Evolutionary conservation across 2,329 filamentous ascomycete species (phyloP), one percentile per base, ranked within the genome.

Genomic region (Fusarium nematophilum): DNA sequence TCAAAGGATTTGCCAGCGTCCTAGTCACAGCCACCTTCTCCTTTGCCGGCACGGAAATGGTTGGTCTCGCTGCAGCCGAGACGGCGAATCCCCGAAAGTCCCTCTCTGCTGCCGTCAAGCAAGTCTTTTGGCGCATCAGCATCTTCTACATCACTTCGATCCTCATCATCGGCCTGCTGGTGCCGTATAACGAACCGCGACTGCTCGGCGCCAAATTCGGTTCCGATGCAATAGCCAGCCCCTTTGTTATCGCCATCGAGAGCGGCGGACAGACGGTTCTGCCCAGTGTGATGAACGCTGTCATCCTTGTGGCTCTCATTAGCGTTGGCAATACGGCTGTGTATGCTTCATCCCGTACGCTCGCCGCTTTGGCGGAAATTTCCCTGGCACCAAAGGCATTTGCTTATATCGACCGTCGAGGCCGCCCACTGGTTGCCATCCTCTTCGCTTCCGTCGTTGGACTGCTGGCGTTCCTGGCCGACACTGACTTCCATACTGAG

Each of bases 51-150:
- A 92, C 89, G 1, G 90, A 92, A 72, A 80, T 91, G 11, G 88
- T 92, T 34, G 90, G 90, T 44, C 83, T 93, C 7, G 89, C 90
- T 2, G 90, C 90, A 1, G 90, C 90, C 17, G 90, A 93, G 72
- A 90, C 90, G 0, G 86, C 83, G 11, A 91, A 92, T 68, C 90
- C 90, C 2, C 84, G 89, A 51, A 91, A 94, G 71, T 90, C 89
- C 1, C 82, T 97, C 0, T 93, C 93, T 0, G 92, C 87, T 1
- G 93, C 93, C 9, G 88, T 95, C 67, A 96, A 96, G 76, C 93
- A 96, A 72, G 92, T 97, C 15, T 96, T 97, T 75, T 97, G 93
- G 93, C 88, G 93, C 64, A 96, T 97, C 70, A 86, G 87, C 3
- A 81, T 96, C 39, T 97, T 97, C 78, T 97, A 97, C 78, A 83